Conservation (phyloP, 768 basidiomycete genomes). For the Trametes coccinea region DNA sequence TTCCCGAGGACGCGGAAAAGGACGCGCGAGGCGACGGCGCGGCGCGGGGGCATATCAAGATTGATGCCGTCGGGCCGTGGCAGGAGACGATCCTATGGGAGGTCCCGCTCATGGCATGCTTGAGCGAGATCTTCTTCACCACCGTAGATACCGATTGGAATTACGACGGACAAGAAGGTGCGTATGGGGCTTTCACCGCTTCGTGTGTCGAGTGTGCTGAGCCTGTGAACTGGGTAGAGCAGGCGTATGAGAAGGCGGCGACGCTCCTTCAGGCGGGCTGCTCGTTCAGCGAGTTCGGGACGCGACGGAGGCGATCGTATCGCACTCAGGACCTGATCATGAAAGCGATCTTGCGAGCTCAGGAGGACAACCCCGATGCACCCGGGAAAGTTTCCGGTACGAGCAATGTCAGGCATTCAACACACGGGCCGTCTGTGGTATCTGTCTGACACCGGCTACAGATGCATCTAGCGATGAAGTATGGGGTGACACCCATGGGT, state of each 20-base stretch:
- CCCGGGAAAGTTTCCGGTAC: slow-evolving; percentile 73
- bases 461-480: slow-evolving; percentile 84
- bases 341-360: slow-evolving; percentile 63
- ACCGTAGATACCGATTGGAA: slow-evolving; percentile 79
- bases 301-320: slow-evolving; percentile 76
- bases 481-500: slow-evolving; percentile 66
- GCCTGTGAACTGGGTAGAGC: slow-evolving; percentile 44
- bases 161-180: slow-evolving; percentile 80
- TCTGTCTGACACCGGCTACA: slow-evolving; percentile 30
- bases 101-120: slow-evolving; percentile 89
- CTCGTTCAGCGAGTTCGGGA: slow-evolving; percentile 83
- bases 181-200: slow-evolving; percentile 2
- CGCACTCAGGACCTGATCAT: slow-evolving; percentile 78
- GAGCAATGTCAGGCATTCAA: slow-evolving; percentile 69
- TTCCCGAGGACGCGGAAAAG: slow-evolving; percentile 39
- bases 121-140: slow-evolving; percentile 88
- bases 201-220: background rate
- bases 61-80: slow-evolving; percentile 76
- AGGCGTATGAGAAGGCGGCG: slow-evolving; percentile 71
- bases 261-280: slow-evolving; percentile 64
- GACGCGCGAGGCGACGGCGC: slow-evolving; percentile 19
- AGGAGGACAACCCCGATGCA: slow-evolving; percentile 43
- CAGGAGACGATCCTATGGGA: slow-evolving; percentile 91
- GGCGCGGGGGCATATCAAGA: slow-evolving; percentile 47
- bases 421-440: slow-evolving; percentile 1